Conservation (phyloP, 179 eudicot genomes). For the Spergularia azorica region DNA sequence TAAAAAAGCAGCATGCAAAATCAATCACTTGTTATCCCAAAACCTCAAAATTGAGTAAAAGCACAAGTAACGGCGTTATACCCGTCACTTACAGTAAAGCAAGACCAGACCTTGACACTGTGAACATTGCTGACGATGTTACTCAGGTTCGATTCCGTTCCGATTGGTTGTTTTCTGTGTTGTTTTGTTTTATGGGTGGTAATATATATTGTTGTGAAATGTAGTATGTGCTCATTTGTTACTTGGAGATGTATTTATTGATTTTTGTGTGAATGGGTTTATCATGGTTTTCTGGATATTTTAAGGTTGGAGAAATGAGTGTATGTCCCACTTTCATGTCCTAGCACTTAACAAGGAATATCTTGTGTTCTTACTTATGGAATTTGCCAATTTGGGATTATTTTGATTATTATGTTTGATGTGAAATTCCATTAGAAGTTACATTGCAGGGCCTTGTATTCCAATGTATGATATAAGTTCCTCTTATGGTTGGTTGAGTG, state of each 20-base stretch:
- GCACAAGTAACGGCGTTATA: neutral
- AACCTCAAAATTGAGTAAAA: neutral
- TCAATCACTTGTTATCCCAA: constrained; percentile 1
- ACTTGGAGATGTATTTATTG: no score
- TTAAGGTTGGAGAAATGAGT: no score
- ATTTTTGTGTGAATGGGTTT: neutral
- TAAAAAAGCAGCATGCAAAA: neutral
- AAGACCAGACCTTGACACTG: constrained; percentile 37
- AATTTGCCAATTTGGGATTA: no score
- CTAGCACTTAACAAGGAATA: no score
- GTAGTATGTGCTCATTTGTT: neutral
- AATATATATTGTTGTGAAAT: neutral
- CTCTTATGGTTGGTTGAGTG: no score
- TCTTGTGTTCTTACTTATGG: no score
- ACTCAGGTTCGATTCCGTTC: constrained; percentile 46
- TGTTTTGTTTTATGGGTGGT: neutral
- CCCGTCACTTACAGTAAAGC: neutral
- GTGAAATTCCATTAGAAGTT: no score
- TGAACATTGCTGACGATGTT: constrained; percentile 63
- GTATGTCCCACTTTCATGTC: no score
- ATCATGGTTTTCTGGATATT: neutral
- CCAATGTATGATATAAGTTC: no score
- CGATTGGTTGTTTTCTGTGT: neutral
- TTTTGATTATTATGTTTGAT: no score
- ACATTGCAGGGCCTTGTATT: no score